These are phyloP conservation scores for Solanum chilense DNA, from an alignment of 257 asterid genomes.

Conservation along the genomic window DNA sequence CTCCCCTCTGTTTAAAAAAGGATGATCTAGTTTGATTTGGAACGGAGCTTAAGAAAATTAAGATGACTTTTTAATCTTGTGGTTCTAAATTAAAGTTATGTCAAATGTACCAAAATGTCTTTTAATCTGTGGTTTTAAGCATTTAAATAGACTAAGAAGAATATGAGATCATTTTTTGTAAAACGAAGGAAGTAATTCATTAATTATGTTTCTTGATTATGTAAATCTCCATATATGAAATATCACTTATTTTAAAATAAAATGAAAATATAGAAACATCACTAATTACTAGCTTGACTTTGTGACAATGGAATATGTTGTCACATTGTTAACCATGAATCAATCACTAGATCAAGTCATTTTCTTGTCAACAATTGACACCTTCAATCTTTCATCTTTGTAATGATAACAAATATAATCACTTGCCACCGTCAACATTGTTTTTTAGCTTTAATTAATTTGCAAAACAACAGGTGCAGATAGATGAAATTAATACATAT, in stretches of 20 bases:
- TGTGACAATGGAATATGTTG: background rate
- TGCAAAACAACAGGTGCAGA: background rate
- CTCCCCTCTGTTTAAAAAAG: no score
- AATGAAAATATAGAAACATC: background rate
- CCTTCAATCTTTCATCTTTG: background rate
- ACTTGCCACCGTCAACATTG: background rate
- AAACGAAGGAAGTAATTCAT: no score
- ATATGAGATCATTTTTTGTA: rapidly evolving
- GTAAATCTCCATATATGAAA: no score
- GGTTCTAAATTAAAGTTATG: no score
- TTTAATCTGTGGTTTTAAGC: no score
- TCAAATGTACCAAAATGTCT: no score
- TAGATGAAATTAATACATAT: background rate
- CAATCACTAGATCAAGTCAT: background rate
- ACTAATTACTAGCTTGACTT: background rate
- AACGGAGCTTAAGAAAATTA: no score
- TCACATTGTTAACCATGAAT: background rate
- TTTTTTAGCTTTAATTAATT: background rate
- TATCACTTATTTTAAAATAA: background rate
- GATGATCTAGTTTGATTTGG: no score
- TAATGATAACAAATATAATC: background rate
- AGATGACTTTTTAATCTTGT: no score
- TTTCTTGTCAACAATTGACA: background rate
- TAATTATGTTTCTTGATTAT: no score
- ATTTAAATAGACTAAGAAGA: no score